phyloP scores from a whole-genome alignment of 148 eudicot species.

The Heliamphora exappendiculata region DNA sequence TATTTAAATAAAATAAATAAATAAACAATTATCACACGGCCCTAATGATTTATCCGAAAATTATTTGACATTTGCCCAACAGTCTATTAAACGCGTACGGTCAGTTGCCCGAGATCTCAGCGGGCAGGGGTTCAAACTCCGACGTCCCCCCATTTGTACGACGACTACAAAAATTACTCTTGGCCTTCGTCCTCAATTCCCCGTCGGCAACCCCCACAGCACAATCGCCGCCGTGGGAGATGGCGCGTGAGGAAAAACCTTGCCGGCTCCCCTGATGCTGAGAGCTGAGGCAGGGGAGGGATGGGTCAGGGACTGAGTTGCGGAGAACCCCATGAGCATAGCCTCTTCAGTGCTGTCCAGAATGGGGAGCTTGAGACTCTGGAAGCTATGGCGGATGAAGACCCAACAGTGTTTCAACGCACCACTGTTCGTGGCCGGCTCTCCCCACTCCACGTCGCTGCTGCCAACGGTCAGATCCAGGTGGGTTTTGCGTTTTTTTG shows the following conservation, averaged over 20 bases:
- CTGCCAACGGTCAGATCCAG: slow-evolving; percentile 30
- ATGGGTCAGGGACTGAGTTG: slow-evolving; percentile 31
- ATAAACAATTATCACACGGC: no score
- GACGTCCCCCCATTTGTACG: not conserved
- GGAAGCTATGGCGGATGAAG: slow-evolving; percentile 12
- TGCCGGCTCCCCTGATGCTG: slow-evolving; percentile 10
- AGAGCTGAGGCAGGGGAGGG: not conserved
- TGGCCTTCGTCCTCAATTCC: not conserved
- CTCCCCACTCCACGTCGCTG: slow-evolving; percentile 19
- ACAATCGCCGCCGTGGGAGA: slow-evolving; percentile 15
- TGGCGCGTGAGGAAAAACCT: slow-evolving; percentile 13
- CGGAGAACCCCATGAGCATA: slow-evolving; percentile 7
- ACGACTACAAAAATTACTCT: not conserved
- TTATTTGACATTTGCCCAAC: not conserved
- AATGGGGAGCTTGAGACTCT: slow-evolving; percentile 19
- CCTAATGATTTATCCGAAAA: slow-evolving; percentile 6
- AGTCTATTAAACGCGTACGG: not conserved
- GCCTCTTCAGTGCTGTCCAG: slow-evolving; percentile 18
- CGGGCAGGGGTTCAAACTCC: slow-evolving; percentile 14
- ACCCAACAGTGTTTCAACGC: slow-evolving; percentile 13
- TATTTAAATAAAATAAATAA: no score
- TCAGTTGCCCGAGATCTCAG: slow-evolving; percentile 14
- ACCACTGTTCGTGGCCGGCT: slow-evolving; percentile 13
- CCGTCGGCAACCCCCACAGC: slow-evolving; percentile 1
- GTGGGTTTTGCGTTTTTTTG: slow-evolving; percentile 4